These are phyloP conservation scores for Narthecium ossifragum DNA, from an alignment of 106 monocot species.

Conservation along the genomic window DNA sequence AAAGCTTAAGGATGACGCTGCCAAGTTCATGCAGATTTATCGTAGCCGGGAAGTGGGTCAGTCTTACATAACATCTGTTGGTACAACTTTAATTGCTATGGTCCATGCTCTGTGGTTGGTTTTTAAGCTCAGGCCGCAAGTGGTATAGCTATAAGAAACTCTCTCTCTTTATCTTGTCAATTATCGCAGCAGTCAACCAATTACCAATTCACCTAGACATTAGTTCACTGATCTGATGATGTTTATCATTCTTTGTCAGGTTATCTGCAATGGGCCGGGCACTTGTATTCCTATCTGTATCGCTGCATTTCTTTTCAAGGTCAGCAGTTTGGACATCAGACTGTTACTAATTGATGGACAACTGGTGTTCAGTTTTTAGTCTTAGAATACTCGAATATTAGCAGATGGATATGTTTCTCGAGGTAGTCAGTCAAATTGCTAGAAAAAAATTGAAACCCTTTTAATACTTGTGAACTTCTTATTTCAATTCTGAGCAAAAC, in stretches of 20 bases:
- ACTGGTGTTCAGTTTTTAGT: too few species aligned
- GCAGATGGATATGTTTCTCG: too few species aligned
- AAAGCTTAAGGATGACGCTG: conserved; percentile 20
- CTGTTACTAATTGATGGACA: too few species aligned
- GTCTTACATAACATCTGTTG: conserved; percentile 83
- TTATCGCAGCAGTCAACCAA: neutral
- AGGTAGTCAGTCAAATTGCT: too few species aligned
- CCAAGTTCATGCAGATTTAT: conserved; percentile 73
- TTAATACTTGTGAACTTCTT: too few species aligned
- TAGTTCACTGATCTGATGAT: too few species aligned
- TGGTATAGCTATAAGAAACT: conserved; percentile 55
- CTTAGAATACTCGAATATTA: too few species aligned
- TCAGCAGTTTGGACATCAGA: too few species aligned
- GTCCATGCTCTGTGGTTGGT: conserved; percentile 72
- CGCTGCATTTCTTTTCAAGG: conserved; percentile 81
- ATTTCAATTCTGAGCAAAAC: too few species aligned
- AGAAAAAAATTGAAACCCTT: too few species aligned
- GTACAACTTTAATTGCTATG: conserved; percentile 73
- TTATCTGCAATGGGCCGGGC: conserved; percentile 94
- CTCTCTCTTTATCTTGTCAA: neutral
- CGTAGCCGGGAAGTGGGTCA: conserved; percentile 98
- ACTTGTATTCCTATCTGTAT: conserved; percentile 87
- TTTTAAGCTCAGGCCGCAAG: conserved; percentile 76
- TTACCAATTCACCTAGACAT: too few species aligned
- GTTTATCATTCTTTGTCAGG: conserved; percentile 31